Evolutionary conservation across 179 eudicot species (phyloP).

Genomic region (Heliamphora pulchella): DNA sequence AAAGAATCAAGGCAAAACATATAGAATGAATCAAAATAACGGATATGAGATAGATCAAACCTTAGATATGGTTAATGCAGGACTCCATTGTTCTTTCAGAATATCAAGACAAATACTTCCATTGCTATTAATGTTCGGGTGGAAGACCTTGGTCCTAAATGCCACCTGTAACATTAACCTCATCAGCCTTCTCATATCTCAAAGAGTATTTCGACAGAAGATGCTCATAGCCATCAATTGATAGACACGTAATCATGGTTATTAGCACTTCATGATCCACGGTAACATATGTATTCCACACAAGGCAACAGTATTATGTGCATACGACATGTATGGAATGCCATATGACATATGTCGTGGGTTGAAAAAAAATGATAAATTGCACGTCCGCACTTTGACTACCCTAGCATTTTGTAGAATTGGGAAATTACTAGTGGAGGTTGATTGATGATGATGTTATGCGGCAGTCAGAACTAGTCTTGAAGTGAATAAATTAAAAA

Average conservation of each 20-base stretch:
- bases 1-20: neutral
- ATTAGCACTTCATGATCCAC: neutral
- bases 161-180: conserved; percentile 26
- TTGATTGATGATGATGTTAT: no score
- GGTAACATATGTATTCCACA: neutral
- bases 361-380: neutral
- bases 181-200: neutral
- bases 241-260: neutral
- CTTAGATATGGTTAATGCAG: conserved; percentile 44
- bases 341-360: neutral
- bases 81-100: conserved; percentile 44
- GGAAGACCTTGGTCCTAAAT: conserved; percentile 38
- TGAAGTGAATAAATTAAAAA: no score
- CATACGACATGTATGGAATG: neutral
- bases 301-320: neutral
- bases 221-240: neutral
- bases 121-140: conserved; percentile 39
- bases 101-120: conserved; percentile 44
- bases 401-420: neutral
- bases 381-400: neutral
- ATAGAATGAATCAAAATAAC: neutral
- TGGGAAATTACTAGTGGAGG: neutral
- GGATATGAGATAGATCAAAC: conserved; percentile 16
- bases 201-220: neutral
- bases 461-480: no score